Evolutionary conservation across 2,329 filamentous ascomycete genomes (phyloP).

Genomic region (Camptophora hylomeconis): DNA sequence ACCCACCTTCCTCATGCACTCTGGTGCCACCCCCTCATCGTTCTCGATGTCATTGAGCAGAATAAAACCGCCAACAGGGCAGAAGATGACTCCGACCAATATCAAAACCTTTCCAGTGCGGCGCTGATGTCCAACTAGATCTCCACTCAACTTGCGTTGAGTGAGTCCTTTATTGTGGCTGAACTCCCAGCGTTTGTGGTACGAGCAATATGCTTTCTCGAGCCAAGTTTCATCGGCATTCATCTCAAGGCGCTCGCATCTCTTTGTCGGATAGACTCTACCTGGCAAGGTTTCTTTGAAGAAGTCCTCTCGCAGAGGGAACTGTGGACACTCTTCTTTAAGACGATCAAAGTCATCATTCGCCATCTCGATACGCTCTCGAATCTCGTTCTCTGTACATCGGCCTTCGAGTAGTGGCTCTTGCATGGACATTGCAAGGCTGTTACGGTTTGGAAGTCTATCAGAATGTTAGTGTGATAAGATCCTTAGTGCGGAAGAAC

Average conservation of each 20-base stretch:
- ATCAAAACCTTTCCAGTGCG: slow-evolving; percentile 8
- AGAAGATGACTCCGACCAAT: slow-evolving; percentile 5
- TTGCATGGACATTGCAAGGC: slow-evolving; percentile 1
- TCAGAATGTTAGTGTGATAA: too few relatives aligned
- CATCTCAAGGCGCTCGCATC: slow-evolving; percentile 6
- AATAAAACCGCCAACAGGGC: slow-evolving; percentile 9
- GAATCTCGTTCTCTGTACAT: too few relatives aligned
- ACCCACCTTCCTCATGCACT: slow-evolving; percentile 8
- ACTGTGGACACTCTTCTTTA: slow-evolving; percentile 4
- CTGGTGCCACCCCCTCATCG: slow-evolving; percentile 6
- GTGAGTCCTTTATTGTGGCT: slow-evolving; percentile 8
- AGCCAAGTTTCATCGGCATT: slow-evolving; percentile 6
- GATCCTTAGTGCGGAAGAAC: too few relatives aligned
- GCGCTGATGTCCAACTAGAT: slow-evolving; percentile 4
- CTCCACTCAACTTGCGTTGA: slow-evolving; percentile 1
- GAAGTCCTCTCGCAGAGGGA: slow-evolving; percentile 6
- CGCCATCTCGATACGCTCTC: too few relatives aligned
- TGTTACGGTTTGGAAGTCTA: too few relatives aligned
- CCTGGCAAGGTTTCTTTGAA: not conserved
- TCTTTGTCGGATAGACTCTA: too few relatives aligned
- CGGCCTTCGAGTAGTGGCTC: not conserved
- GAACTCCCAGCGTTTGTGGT: slow-evolving; percentile 8
- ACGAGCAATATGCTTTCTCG: slow-evolving; percentile 10
- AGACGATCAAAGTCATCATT: not conserved
- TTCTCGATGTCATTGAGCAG: slow-evolving; percentile 9